Conservation (phyloP, 306 rosid species). For the Sicyos edulis region DNA sequence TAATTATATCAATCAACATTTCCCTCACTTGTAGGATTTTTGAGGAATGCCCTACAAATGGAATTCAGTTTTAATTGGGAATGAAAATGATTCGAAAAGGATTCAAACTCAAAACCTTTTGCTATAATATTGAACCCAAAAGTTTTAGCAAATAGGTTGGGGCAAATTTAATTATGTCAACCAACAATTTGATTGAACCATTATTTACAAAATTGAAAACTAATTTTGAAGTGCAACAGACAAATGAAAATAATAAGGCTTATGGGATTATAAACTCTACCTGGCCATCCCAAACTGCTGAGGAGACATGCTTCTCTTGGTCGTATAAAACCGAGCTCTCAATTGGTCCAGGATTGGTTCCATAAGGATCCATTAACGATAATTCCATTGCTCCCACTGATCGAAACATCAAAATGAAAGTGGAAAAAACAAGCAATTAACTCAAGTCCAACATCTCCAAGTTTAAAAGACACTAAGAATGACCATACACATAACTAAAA, state of each 20-base stretch:
- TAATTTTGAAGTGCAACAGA: constrained; percentile 4
- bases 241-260: constrained; percentile 2
- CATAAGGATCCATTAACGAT: constrained; percentile 55
- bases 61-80: too few species aligned
- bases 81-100: too few species aligned
- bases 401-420: neutral
- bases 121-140: too few species aligned
- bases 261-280: constrained; percentile 37
- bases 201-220: constrained; percentile 6
- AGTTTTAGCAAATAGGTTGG: too few species aligned
- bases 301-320: constrained; percentile 96
- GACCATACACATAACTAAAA: neutral
- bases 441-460: constrained; percentile 3
- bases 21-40: too few species aligned
- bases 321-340: constrained; percentile 86
- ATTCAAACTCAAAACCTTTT: too few species aligned
- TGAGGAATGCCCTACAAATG: too few species aligned
- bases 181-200: neutral
- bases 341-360: constrained; percentile 89
- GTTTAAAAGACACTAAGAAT: neutral
- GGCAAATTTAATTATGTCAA: too few species aligned
- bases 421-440: neutral
- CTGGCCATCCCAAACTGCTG: constrained; percentile 99
- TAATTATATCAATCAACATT: too few species aligned
- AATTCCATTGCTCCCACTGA: constrained; percentile 50